Evolutionary conservation across 164 flowering plant species (phyloP), one percentile per base, ranked within the genome.

Genomic region (Umbilicus rupestris): DNA sequence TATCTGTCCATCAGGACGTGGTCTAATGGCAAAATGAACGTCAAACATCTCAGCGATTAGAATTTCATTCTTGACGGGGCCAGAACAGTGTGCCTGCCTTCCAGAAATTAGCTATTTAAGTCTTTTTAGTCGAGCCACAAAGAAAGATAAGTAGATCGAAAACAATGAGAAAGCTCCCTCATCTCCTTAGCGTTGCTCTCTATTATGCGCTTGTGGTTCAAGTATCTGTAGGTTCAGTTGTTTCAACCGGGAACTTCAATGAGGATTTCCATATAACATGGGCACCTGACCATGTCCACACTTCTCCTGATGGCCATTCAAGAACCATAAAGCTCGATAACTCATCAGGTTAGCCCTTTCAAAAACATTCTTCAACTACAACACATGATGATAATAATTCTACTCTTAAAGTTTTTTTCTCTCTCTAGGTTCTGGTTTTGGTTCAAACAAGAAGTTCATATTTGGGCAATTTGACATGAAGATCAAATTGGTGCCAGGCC

Each of bases 391-490:
- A 47, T 19, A 19, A 19, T 5, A 19, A n/a, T n/a, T 0, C 1
- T 47, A 47, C 52, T 19, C 52, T 50, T 24, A 19, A 19, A 24
- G 6, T 19, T 47, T n/a, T 19, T n/a, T 50, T 55, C 31, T 52
- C 33, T 55, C 59, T 59, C 15, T 62, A 92, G 98, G 57, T 59
- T 68, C 95, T 73, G 95, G 79, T 69, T 85, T 89, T 76, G 86
- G 84, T 71, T 88, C 96, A 1, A 87, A 82, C 66, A 75, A 84
- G 20, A 84, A 79, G 89, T 87, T 87, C 81, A 72, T 89, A 73
- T 92, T 90, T 47, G 96, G 98, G 49, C 78, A 83, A 72, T 76
- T 87, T 16, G 92, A 92, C 72, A 92, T 92, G 98, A 78, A 84
- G 71, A 92, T 92, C 28, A 89, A 88, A 69, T 79, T 89, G 62